These are phyloP conservation scores for Stereum hirsutum DNA, from an alignment of 1,284 basidiomycete species.

Conservation along the genomic window DNA sequence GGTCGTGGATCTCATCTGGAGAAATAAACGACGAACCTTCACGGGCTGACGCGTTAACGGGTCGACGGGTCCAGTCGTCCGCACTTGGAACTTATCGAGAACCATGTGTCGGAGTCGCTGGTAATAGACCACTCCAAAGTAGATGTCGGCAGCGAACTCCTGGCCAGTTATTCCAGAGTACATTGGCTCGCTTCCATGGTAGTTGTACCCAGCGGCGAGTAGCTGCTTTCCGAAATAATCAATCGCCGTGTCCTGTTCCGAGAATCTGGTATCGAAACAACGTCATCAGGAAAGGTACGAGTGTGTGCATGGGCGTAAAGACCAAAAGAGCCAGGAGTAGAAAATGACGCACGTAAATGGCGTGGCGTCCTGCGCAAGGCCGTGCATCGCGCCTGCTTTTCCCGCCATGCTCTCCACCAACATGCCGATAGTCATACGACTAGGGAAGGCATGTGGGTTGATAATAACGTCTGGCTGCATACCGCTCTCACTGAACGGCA, in stretches of 20 bases:
- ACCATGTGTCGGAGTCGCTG: slow-evolving; percentile 99
- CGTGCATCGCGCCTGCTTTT: slow-evolving; percentile 97
- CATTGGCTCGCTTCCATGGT: slow-evolving; percentile 99
- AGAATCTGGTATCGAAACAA: slow-evolving; percentile 54
- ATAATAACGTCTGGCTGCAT: slow-evolving; percentile 99
- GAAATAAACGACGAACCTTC: slow-evolving; percentile 53
- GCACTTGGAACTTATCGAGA: slow-evolving; percentile 98
- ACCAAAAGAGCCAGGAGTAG: slow-evolving; percentile 1
- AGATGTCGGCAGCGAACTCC: slow-evolving; percentile 98
- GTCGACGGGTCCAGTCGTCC: slow-evolving; percentile 96
- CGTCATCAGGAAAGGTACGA: slow-evolving; percentile 1
- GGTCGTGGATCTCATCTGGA: not conserved
- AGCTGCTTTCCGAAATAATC: slow-evolving; percentile 98
- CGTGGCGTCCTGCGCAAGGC: slow-evolving; percentile 95
- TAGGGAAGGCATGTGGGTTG: slow-evolving; percentile 99
- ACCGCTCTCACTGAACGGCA: slow-evolving; percentile 98
- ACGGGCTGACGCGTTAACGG: slow-evolving; percentile 94
- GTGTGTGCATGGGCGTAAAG: not conserved
- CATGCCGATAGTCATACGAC: slow-evolving; percentile 99
- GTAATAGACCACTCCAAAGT: slow-evolving; percentile 97
- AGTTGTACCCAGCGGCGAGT: slow-evolving; percentile 92
- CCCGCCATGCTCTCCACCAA: slow-evolving; percentile 98
- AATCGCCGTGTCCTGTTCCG: slow-evolving; percentile 91
- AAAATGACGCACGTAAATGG: slow-evolving; percentile 75
- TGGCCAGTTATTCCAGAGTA: slow-evolving; percentile 99